These are phyloP conservation scores for Phalaenopsis equestris DNA, from an alignment of 106 monocot genomes.

Conservation along the genomic window DNA sequence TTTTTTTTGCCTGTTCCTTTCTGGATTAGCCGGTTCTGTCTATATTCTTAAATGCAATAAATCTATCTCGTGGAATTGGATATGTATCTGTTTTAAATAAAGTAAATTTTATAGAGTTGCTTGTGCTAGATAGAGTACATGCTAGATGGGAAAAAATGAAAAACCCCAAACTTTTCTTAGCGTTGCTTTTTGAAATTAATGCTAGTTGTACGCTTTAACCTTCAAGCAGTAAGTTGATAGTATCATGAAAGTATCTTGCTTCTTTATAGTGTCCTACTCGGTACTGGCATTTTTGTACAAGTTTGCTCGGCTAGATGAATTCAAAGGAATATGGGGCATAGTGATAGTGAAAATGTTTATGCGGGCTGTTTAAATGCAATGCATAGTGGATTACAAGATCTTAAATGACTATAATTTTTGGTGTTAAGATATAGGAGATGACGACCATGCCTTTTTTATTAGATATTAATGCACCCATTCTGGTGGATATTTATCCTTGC, in stretches of 20 bases:
- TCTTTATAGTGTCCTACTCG: neutral
- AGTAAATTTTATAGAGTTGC: neutral
- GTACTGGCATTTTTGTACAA: neutral
- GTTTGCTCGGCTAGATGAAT: neutral
- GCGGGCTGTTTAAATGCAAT: neutral
- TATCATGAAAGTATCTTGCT: neutral
- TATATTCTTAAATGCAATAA: neutral
- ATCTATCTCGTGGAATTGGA: neutral
- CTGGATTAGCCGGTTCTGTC: neutral
- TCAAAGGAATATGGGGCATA: neutral
- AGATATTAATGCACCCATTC: neutral
- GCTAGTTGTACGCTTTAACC: neutral
- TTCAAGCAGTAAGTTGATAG: neutral
- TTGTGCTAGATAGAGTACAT: neutral
- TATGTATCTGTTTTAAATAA: neutral
- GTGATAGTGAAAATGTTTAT: neutral
- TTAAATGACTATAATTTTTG: neutral
- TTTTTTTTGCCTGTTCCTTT: neutral
- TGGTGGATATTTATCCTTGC: neutral
- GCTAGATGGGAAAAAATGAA: neutral
- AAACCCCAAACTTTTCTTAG: neutral
- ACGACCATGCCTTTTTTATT: neutral
- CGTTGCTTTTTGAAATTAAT: neutral
- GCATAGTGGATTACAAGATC: neutral
- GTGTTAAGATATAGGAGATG: neutral